Evolutionary conservation across 768 basidiomycete genomes (phyloP), one percentile per base, ranked within the genome.

Genomic region (Pulveroboletus sp.): DNA sequence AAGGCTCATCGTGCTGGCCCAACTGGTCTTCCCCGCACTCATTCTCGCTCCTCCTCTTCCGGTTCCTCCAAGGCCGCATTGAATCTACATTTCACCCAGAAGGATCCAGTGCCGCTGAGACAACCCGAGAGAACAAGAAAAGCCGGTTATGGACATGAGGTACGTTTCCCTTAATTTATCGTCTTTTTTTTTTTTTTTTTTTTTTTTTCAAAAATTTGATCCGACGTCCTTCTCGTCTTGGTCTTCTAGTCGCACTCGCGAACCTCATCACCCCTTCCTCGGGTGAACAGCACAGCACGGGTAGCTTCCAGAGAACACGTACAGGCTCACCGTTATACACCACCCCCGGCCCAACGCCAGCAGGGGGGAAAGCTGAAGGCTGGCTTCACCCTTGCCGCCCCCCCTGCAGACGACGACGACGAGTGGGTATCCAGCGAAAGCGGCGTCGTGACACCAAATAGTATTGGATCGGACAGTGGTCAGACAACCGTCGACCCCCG

Each of bases 351-450:
- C 35, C 67, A 66, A 43, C 62, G 66, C 28, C 69, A 65, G 39
- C 66, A 64, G 36, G 68, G 63, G 4, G 61, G 53, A 48, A 70
- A 69, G 56, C 62, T 67, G 10, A 82, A 80, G 61, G 60, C 70
- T 21, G 83, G 79, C 5, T 86, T 88, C 60, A 78, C 78, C 11
- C 73, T 86, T 49, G 73, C 82, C 8, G 77, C 73, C 44, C 70
- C 77, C 28, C 71, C 68, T 36, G 75, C 67, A 24, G 76, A 73
- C 35, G 76, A 73, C 11, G 85, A 86, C 10, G 85, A 86, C 48
- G 87, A 81, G 49, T 89, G 86, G 86, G 76, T 85, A 1, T 89
- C 86, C 26, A 86, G 82, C 62, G 85, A 86, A 66, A 88, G 85
- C 59, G 86, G 85, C 7, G 83, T 79, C 0, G 85, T 71, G 0